Conservation (phyloP, 257 asterid species). For the Nicotiana obtusifolia region DNA sequence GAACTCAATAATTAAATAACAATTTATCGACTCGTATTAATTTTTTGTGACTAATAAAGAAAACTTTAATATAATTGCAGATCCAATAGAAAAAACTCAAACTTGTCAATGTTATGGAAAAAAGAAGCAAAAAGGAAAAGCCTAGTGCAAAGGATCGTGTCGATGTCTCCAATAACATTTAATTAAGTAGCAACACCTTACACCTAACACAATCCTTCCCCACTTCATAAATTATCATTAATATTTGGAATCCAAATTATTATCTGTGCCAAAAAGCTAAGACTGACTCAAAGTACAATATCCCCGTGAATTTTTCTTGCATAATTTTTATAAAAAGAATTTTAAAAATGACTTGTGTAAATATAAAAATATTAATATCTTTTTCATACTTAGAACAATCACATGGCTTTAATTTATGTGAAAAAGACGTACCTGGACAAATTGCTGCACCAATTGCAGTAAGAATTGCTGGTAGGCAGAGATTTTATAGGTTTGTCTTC, state of each 20-base stretch:
- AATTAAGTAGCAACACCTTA: not conserved
- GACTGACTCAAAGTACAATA: too few species aligned
- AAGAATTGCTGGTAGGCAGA: constrained; percentile 35
- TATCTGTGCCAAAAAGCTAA: too few species aligned
- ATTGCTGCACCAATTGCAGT: constrained; percentile 25
- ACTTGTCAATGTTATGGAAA: not conserved
- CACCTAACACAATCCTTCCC: not conserved
- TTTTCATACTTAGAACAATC: not conserved
- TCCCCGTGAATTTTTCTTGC: too few species aligned
- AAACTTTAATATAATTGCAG: too few species aligned
- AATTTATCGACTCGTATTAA: too few species aligned
- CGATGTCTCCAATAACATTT: not conserved
- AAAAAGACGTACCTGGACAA: constrained; percentile 37
- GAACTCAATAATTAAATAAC: not conserved
- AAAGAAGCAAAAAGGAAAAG: not conserved
- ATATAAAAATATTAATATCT: too few species aligned
- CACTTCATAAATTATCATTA: not conserved
- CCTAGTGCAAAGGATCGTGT: not conserved
- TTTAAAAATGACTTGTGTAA: not conserved
- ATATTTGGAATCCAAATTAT: not conserved
- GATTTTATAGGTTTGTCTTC: constrained; percentile 34
- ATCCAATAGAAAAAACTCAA: too few species aligned
- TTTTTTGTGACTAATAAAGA: too few species aligned
- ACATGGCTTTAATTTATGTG: not conserved
- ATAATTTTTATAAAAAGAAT: not conserved